Base-by-base conservation (phyloP, 352 stramenopile species). In the Pythium biforme region DNA sequence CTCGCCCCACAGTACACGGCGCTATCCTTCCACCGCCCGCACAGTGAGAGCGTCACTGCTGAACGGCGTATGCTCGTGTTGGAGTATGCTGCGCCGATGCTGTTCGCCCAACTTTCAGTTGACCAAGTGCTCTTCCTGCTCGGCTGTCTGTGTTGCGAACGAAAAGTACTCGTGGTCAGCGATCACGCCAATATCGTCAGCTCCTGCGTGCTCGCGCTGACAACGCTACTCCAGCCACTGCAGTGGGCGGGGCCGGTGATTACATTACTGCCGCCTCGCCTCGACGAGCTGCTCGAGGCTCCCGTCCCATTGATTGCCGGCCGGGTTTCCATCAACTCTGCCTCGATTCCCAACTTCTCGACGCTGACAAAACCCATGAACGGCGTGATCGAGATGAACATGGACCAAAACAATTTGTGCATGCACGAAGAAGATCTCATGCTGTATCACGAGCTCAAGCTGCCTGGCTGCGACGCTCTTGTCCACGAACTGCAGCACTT, bases 91-190 rank as follows among this genome's bases (percentile, higher is more conserved):
- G 81, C 82, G 0, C 79, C 85, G 7, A 79, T 76, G 33, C 73
- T 92, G 3, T 92, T 94, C 56, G 80, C 81, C 2, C 50, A 89
- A 34, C 76, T 94, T 3, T 89, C 82, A 1, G 72, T 94, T 11
- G 85, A 94, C 47, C 85, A 92, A 57, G 78, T 94, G 27, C 68
- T 92, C 0, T 89, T 94, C 25, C 69, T 94, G 14, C 63, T 92
- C 12, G 83, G 85, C 0, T 91, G 77, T 55, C 46, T 94, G 6
- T 92, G 85, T 61, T 90, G 79, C 17, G 85, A 94, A 57, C 69
- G 74, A 31, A 92, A 91, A 66, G 77, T 94, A 10, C 72, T 94
- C 40, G 71, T 94, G 17, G 79, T 92, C 6, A 90, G 81, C 3
- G 73, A 87, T 54, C 79, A 94, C 49, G 83, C 88, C 27, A 89